Conservation (phyloP, 2,329 filamentous ascomycete species). For the Chrysoporthe cubensis region DNA sequence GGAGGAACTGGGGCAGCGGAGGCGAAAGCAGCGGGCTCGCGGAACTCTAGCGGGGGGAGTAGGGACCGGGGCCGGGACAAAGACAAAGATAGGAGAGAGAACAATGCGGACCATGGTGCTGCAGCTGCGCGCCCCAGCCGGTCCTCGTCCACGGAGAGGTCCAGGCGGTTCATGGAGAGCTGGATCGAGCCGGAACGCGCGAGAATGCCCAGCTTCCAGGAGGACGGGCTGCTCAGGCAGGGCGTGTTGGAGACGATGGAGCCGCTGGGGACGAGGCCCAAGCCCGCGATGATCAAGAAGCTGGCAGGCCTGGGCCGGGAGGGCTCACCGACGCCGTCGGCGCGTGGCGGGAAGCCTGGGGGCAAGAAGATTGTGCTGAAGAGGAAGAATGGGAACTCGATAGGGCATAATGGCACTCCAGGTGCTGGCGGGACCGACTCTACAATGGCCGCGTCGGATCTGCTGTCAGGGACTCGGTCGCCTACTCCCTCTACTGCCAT, state of each 20-base stretch:
- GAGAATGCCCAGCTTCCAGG: slow-evolving; percentile 74
- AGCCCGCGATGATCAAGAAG: slow-evolving; percentile 62
- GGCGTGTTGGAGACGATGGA: slow-evolving; percentile 85
- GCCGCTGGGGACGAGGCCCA: slow-evolving; percentile 75
- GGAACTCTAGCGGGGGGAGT: slow-evolving; percentile 27
- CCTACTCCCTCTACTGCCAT: slow-evolving; percentile 26
- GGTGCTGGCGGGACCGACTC: neutral
- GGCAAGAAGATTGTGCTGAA: slow-evolving; percentile 32
- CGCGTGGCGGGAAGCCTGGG: slow-evolving; percentile 39
- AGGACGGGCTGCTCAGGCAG: slow-evolving; percentile 72
- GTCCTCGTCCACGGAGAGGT: slow-evolving; percentile 36
- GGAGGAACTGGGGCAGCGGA: slow-evolving; percentile 37
- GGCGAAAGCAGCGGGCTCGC: slow-evolving; percentile 34
- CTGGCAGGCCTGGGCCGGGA: slow-evolving; percentile 33
- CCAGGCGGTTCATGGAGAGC: slow-evolving; percentile 54
- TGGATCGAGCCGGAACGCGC: slow-evolving; percentile 65
- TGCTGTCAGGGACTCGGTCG: slow-evolving; percentile 24
- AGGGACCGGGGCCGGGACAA: slow-evolving; percentile 27
- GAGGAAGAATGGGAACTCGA: slow-evolving; percentile 28
- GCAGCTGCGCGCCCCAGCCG: slow-evolving; percentile 1
- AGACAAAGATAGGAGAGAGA: slow-evolving; percentile 19
- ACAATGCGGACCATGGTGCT: slow-evolving; percentile 12
- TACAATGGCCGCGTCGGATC: slow-evolving; percentile 11
- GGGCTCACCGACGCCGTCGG: slow-evolving; percentile 17
- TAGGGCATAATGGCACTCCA: slow-evolving; percentile 23